A percentile compares a stretch with the other conserved stretches of the same genome.
Evolutionary conservation across 2,329 filamentous ascomycete species (phyloP).

Genomic region (Hypoxylon rubiginosum): DNA sequence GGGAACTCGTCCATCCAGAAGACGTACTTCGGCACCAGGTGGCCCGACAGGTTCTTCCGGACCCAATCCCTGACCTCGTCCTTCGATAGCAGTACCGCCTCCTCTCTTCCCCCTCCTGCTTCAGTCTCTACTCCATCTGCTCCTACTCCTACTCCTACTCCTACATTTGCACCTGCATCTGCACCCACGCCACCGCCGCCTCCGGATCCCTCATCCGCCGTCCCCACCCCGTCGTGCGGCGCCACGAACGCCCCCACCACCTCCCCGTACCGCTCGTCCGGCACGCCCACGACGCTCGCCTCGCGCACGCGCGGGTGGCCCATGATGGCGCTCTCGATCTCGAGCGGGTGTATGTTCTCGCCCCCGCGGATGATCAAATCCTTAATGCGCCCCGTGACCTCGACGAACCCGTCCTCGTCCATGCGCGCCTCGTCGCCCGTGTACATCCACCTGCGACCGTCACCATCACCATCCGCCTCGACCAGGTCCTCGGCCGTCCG

Average conservation of each 20-base stretch:
- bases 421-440: conserved; percentile 93
- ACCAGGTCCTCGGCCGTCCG: conserved; percentile 76
- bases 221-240: conserved; percentile 56
- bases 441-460: conserved; percentile 82
- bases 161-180: too few relatives aligned
- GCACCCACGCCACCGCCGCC: too few relatives aligned
- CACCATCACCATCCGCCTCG: conserved; percentile 57
- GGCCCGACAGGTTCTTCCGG: conserved; percentile 72
- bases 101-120: conserved; percentile 24
- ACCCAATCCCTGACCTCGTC: conserved; percentile 81
- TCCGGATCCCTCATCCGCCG: conserved; percentile 48
- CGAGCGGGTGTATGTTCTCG: conserved; percentile 95
- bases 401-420: conserved; percentile 84
- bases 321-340: conserved; percentile 90
- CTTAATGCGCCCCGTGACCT: conserved; percentile 92
- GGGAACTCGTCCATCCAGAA: conserved; percentile 89
- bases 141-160: conserved; percentile 9
- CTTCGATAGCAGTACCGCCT: conserved; percentile 58
- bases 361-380: conserved; percentile 95
- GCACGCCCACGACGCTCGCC: conserved; percentile 85
- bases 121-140: conserved; percentile 13
- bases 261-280: conserved; percentile 87
- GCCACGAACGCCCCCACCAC: conserved; percentile 87
- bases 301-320: conserved; percentile 78
- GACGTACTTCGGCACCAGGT: conserved; percentile 89